Percentiles rank a stretch among this genome's conserved stretches.
Conservation (phyloP, 805 yeast species). For the Vanderwaltozyma tropicalis region DNA sequence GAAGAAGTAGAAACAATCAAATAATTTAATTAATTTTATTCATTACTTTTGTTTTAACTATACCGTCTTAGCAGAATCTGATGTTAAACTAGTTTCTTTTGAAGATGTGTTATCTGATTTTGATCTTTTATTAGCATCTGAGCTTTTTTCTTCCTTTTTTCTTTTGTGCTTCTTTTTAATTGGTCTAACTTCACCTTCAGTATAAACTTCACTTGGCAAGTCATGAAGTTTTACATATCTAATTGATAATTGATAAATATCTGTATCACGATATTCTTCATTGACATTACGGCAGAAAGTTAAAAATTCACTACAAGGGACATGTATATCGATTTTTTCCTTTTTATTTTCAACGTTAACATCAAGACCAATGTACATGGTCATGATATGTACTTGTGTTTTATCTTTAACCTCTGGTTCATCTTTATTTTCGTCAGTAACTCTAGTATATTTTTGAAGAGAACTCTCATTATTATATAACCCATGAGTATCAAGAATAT, state of each 20-base stretch:
- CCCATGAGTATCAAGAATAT: constrained; percentile 54
- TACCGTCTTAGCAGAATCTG: neutral
- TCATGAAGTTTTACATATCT: constrained; percentile 70
- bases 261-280: constrained; percentile 49
- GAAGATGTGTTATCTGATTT: constrained; percentile 12
- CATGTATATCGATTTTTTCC: constrained; percentile 69
- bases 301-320: constrained; percentile 85
- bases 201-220: constrained; percentile 75
- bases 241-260: constrained; percentile 46
- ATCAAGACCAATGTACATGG: constrained; percentile 71
- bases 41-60: too few species aligned
- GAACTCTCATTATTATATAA: constrained; percentile 40
- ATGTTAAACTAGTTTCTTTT: neutral
- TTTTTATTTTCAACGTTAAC: constrained; percentile 38
- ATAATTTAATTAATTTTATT: too few species aligned
- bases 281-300: constrained; percentile 67
- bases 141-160: constrained; percentile 30
- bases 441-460: constrained; percentile 22
- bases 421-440: constrained; percentile 30
- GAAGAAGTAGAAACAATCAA: too few species aligned
- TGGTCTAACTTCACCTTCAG: constrained; percentile 71
- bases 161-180: constrained; percentile 45
- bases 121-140: constrained; percentile 24
- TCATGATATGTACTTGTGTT: constrained; percentile 49
- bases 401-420: constrained; percentile 22